Conservation (phyloP, 495 filamentous ascomycete genomes). For the Aspergillus cristatus region DNA sequence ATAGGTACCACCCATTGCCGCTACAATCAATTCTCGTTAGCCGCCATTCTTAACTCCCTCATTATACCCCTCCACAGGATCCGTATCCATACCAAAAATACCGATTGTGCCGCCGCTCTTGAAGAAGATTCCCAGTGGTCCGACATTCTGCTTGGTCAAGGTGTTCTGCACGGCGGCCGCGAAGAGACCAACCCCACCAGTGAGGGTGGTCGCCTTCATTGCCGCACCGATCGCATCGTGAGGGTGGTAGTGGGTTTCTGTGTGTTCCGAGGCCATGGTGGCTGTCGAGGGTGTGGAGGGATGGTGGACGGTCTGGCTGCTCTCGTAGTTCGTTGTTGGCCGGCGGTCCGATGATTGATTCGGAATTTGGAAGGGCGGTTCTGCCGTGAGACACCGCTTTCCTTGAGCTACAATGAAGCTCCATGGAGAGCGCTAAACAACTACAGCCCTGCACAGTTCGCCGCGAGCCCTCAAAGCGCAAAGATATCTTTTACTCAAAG, state of each 20-base stretch:
- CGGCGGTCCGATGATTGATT: too few species aligned
- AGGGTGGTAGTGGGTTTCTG: constrained; percentile 57
- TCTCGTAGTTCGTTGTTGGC: constrained; percentile 7
- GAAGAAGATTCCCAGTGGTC: constrained; percentile 66
- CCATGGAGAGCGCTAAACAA: too few species aligned
- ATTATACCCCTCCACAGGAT: not conserved
- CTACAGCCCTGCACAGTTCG: too few species aligned
- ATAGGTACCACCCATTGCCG: constrained; percentile 71
- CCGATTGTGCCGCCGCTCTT: constrained; percentile 57
- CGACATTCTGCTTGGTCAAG: constrained; percentile 67
- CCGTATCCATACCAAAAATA: constrained; percentile 47
- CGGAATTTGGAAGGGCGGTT: constrained; percentile 27
- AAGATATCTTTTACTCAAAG: too few species aligned
- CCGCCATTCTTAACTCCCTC: constrained; percentile 7
- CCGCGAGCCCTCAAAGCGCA: too few species aligned
- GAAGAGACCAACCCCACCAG: constrained; percentile 59
- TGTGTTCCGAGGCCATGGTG: constrained; percentile 41
- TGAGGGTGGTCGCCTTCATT: constrained; percentile 53
- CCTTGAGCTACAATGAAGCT: constrained; percentile 9
- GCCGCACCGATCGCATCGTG: constrained; percentile 66
- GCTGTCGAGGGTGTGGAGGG: constrained; percentile 18
- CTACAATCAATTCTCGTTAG: constrained; percentile 33
- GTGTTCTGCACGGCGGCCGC: constrained; percentile 77
- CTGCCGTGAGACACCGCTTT: constrained; percentile 24
- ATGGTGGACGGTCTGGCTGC: constrained; percentile 19